Percentiles rank a stretch among this genome's conserved stretches.
These are phyloP conservation scores for Phyllosticta paracitricarpa DNA, from an alignment of 2,329 filamentous ascomycete species.

Conservation along the genomic window DNA sequence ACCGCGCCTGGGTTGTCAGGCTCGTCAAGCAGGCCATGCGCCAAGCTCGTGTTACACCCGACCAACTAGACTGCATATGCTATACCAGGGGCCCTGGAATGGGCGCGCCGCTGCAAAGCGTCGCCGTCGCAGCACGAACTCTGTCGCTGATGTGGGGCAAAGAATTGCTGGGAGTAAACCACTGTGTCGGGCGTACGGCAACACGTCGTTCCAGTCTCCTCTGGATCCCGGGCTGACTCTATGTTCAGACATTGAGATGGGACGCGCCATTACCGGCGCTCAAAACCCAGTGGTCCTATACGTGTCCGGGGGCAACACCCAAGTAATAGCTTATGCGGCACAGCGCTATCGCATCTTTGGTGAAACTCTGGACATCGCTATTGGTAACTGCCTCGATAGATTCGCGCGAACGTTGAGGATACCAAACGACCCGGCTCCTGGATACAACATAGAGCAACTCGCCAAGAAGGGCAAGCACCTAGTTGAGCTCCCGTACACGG, in stretches of 20 bases:
- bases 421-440: constrained; percentile 89
- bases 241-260: constrained; percentile 80
- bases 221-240: background rate
- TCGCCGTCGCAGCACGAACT: constrained; percentile 76
- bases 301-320: constrained; percentile 90
- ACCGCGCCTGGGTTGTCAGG: constrained; percentile 72
- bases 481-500: constrained; percentile 84
- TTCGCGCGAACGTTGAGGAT: constrained; percentile 88
- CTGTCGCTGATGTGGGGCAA: constrained; percentile 76
- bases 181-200: constrained; percentile 73
- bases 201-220: background rate
- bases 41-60: constrained; percentile 44
- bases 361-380: constrained; percentile 92
- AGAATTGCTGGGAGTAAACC: constrained; percentile 89
- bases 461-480: constrained; percentile 64
- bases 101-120: constrained; percentile 82
- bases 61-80: constrained; percentile 81
- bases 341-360: constrained; percentile 96
- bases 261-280: constrained; percentile 81
- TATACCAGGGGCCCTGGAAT: constrained; percentile 95
- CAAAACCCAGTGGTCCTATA: constrained; percentile 90
- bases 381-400: constrained; percentile 93
- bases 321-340: constrained; percentile 93
- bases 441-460: constrained; percentile 95
- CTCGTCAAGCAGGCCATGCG: constrained; percentile 72